phyloP scores from a whole-genome alignment of 352 stramenopile genomes.

The Globisporangium carolinianum region DNA sequence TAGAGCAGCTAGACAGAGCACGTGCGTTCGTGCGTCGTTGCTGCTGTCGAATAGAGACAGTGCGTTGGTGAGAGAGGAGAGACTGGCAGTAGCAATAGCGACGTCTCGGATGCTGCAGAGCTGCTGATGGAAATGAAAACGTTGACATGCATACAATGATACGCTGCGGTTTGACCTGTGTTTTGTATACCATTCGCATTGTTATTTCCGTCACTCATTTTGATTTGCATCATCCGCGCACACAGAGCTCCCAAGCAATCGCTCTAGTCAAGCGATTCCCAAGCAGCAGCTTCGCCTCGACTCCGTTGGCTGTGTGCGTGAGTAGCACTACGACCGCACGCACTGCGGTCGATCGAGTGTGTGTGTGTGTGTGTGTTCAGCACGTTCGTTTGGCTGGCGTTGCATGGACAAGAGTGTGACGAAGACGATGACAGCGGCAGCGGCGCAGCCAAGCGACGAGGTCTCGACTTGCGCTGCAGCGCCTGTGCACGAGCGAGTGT shows the following conservation, averaged over 20 bases:
- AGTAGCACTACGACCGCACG: background rate
- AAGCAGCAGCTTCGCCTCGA: slow-evolving; percentile 18
- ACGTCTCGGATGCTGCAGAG: no score
- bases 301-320: background rate
- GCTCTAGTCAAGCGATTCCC: no score
- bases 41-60: background rate
- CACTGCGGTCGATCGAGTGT: background rate
- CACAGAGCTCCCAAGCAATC: no score
- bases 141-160: no score
- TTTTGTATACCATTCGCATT: no score
- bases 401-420: background rate
- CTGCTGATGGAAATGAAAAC: no score
- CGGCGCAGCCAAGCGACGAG: slow-evolving; percentile 1
- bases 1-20: slow-evolving; percentile 16
- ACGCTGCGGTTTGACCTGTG: no score
- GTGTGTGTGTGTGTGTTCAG: background rate
- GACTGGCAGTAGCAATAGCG: background rate
- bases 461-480: slow-evolving; percentile 14
- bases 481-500: slow-evolving; percentile 25
- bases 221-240: no score
- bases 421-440: slow-evolving; percentile 10
- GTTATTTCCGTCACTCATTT: no score
- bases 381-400: background rate
- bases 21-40: background rate
- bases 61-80: background rate